Evolutionary conservation across 768 basidiomycete genomes (phyloP).

Genomic region (Calocera cornea): DNA sequence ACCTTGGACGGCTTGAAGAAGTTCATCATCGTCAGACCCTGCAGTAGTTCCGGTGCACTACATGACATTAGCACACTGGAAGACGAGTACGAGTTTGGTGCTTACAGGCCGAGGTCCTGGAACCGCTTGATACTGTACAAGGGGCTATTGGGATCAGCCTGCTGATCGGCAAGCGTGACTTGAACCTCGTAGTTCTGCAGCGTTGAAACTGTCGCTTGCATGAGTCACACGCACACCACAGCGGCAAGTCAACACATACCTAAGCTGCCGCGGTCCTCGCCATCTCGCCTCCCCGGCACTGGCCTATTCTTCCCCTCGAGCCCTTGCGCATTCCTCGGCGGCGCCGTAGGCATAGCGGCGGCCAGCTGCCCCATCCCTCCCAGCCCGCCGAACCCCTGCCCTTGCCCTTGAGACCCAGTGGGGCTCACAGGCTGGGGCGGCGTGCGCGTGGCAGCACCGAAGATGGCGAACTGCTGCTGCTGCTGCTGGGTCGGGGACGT

Average conservation of each 20-base stretch:
- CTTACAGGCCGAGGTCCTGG: slow-evolving; percentile 88
- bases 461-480: background rate
- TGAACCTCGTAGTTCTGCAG: slow-evolving; percentile 20
- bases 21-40: slow-evolving; percentile 87
- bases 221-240: background rate
- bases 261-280: background rate
- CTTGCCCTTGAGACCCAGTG: background rate
- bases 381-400: background rate
- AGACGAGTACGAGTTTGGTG: slow-evolving; percentile 12
- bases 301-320: background rate
- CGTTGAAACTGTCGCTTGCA: background rate
- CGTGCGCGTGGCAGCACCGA: background rate
- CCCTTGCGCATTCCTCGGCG: background rate
- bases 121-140: slow-evolving; percentile 87
- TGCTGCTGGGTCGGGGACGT: background rate
- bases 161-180: slow-evolving; percentile 96
- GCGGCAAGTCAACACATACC: background rate
- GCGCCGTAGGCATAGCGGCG: too few species aligned
- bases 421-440: background rate
- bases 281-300: background rate
- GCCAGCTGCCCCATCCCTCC: too few species aligned
- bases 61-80: background rate
- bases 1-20: slow-evolving; percentile 98
- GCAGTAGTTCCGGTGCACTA: slow-evolving; percentile 75
- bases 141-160: slow-evolving; percentile 91